Percentiles rank a stretch among this genome's conserved stretches.
Evolutionary conservation across 164 flowering plant genomes (phyloP).

Genomic region (Tetrastigma voinierianum): DNA sequence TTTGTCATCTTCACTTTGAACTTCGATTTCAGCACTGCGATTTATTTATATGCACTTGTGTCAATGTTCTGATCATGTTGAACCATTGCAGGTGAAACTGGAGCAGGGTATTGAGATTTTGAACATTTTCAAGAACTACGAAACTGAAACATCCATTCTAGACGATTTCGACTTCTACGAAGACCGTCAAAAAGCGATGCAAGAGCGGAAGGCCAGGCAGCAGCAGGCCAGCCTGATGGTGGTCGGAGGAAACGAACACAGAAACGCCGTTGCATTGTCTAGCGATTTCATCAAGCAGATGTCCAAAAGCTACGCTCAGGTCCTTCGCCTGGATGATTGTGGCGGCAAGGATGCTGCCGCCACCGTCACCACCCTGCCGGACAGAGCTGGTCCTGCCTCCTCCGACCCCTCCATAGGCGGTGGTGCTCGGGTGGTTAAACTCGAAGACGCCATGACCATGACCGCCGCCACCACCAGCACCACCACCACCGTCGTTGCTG

Average conservation of each 20-base stretch:
- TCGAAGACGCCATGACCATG: slow-evolving; percentile 24
- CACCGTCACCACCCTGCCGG: slow-evolving; percentile 14
- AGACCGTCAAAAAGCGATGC: slow-evolving; percentile 64
- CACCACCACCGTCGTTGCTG: no score
- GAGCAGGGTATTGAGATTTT: slow-evolving; percentile 79
- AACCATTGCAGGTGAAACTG: slow-evolving; percentile 56
- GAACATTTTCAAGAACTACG: slow-evolving; percentile 62
- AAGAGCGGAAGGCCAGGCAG: slow-evolving; percentile 68
- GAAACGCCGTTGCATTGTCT: slow-evolving; percentile 28
- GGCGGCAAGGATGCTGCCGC: slow-evolving; percentile 34
- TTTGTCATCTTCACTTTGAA: not conserved
- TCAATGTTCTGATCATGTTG: not conserved
- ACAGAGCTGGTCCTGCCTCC: slow-evolving; percentile 22
- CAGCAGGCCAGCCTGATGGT: slow-evolving; percentile 43
- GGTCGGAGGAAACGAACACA: slow-evolving; percentile 32
- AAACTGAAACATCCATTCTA: slow-evolving; percentile 57
- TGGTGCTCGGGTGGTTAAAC: slow-evolving; percentile 21
- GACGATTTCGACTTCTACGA: slow-evolving; percentile 78
- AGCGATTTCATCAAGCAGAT: slow-evolving; percentile 46
- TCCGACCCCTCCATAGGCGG: slow-evolving; percentile 21
- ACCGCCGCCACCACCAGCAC: no score
- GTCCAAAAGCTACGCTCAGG: slow-evolving; percentile 64
- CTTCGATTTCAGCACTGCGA: not conserved
- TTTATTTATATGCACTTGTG: not conserved
- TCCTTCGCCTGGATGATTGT: slow-evolving; percentile 50